Evolutionary conservation across 2,329 filamentous ascomycete genomes (phyloP).

Genomic region (Hypoxylon sp.): DNA sequence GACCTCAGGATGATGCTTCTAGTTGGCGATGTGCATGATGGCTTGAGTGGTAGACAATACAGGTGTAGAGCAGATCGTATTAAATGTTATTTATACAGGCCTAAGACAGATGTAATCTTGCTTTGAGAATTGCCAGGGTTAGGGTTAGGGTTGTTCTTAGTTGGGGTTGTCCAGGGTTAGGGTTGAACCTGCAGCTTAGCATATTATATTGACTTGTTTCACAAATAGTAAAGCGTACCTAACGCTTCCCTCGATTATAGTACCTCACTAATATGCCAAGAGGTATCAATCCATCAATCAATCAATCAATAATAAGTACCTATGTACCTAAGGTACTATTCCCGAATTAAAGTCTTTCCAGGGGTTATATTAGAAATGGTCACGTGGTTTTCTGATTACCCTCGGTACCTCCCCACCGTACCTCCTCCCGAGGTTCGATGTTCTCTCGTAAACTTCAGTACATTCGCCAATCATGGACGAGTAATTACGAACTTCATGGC

Average conservation of each 20-base stretch:
- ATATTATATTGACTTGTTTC: no score
- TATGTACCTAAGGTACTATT: no score
- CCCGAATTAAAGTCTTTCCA: background rate
- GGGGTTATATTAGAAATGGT: background rate
- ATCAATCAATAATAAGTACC: no score
- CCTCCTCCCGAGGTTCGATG: background rate
- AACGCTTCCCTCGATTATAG: no score
- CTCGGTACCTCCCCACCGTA: background rate
- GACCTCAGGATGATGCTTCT: conserved; percentile 52
- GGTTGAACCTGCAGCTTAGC: no score
- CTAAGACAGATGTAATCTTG: background rate
- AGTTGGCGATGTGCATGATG: conserved; percentile 54
- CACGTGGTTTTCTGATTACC: conserved; percentile 8
- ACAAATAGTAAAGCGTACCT: no score
- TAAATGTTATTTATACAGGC: background rate
- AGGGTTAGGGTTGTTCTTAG: conserved; percentile 6
- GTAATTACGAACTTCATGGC: background rate
- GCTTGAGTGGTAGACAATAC: background rate
- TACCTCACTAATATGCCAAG: no score
- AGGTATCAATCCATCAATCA: no score
- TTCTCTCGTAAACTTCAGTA: background rate
- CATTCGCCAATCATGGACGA: background rate
- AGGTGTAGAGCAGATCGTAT: background rate
- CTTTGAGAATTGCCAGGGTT: background rate
- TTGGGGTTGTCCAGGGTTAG: background rate